Base-by-base conservation (phyloP, 805 yeast genomes). In the Zygosaccharomyces siamensis region DNA sequence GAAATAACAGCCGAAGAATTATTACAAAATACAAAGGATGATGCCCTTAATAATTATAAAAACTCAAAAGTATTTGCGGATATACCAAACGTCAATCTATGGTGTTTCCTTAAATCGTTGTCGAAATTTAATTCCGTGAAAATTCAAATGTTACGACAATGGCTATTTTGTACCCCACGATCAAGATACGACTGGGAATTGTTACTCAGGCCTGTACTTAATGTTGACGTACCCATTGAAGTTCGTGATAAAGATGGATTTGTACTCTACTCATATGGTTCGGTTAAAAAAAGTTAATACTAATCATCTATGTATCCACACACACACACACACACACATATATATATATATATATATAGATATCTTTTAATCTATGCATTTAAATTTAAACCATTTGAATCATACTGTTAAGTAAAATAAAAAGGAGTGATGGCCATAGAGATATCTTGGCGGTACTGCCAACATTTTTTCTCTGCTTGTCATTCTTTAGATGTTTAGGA, bases 191-290 rank as follows among this genome's bases (percentile, higher is more conserved):
- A 72, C 47, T 72, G 75, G 76, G 71, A 64, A 38, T 42, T 59
- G 7, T 50, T 72, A 10, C 45, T 72, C 6, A 49, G 54, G 12
- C 71, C 73, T 0, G 68, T 72, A 11, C 60, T 72, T 21, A 65
- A 68, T 16, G 61, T 60, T 1, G 50, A 58, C 11, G 70, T 66
- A 10, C 66, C 70, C 2, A 58, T 69, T 7, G 64, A 67, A 43
- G 73, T 72, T 1, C 59, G 63, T 40, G 74, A 67, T 47, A 64
- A 54, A 39, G 71, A 67, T 57, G 73, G 69, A n/a, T 59, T 74
- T 55, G 70, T 77, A 51, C 71, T 72, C 44, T 74, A 74, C 50
- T 62, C 73, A 24, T 59, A 63, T 47, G 64, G 69, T 39, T 30
- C 51, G 18, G 28, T 41, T 8, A 41, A 41, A 24, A 41, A 30